phyloP scores from a whole-genome alignment of 225 moss, liverwort and hornwort species.

The Marchantia polymorpha region DNA sequence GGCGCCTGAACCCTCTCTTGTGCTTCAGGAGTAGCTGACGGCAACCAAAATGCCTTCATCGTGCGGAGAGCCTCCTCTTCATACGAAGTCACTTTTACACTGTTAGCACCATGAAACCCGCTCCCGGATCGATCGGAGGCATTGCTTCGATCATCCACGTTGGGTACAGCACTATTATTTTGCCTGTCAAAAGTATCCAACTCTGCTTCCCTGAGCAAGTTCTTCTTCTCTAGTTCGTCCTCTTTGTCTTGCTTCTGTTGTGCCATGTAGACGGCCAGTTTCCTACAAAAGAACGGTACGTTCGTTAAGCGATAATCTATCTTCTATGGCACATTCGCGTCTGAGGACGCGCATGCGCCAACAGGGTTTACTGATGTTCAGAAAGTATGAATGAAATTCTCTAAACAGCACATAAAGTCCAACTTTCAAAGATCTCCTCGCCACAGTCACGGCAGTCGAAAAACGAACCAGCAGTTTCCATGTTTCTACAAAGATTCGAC shows the following conservation, averaged over 20 bases:
- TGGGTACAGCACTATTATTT: slow-evolving; percentile 78
- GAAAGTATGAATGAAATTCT: too few relatives aligned
- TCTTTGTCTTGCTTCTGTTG: slow-evolving; percentile 75
- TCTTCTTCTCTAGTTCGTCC: slow-evolving; percentile 54
- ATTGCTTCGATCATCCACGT: slow-evolving; percentile 47
- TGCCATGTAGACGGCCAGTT: slow-evolving; percentile 50
- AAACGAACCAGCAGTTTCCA: too few relatives aligned
- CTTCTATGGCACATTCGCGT: too few relatives aligned
- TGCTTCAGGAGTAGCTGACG: slow-evolving; percentile 83
- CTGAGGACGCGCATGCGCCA: too few relatives aligned
- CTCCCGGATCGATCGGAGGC: slow-evolving; percentile 38
- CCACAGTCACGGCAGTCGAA: too few relatives aligned
- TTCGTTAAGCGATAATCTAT: too few relatives aligned
- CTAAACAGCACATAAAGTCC: too few relatives aligned
- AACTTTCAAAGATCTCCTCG: too few relatives aligned
- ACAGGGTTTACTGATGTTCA: too few relatives aligned
- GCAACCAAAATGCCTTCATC: slow-evolving; percentile 97
- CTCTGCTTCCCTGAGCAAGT: slow-evolving; percentile 57
- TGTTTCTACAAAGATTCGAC: too few relatives aligned
- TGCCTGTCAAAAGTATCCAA: slow-evolving; percentile 78
- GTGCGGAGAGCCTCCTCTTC: slow-evolving; percentile 94
- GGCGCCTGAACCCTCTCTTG: slow-evolving; percentile 69
- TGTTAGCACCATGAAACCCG: slow-evolving; percentile 75
- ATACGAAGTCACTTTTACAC: slow-evolving; percentile 69
- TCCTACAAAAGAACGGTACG: slow-evolving; percentile 28